phyloP scores from a whole-genome alignment of 306 rosid species.

The Sicyos edulis region DNA sequence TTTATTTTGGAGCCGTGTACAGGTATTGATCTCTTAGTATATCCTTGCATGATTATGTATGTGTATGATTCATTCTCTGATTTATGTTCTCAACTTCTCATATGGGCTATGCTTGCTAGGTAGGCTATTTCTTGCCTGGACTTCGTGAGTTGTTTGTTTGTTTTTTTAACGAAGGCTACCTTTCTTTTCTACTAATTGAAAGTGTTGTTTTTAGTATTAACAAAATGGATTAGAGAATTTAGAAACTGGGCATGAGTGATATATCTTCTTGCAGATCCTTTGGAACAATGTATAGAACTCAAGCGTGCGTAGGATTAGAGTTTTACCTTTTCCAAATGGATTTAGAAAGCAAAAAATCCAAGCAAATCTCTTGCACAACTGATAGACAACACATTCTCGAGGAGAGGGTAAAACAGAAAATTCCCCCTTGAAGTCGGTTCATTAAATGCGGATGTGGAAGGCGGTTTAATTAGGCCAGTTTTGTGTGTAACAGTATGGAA shows the following conservation, averaged over 20 bases:
- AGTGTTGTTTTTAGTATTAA: neutral
- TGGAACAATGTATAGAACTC: neutral
- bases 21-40: constrained; percentile 45
- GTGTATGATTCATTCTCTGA: neutral
- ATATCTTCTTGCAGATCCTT: no score
- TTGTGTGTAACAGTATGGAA: no score
- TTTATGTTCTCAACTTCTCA: neutral
- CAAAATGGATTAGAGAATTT: neutral
- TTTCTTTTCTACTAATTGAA: neutral
- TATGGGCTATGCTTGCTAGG: constrained; percentile 4
- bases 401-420: no score
- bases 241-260: neutral
- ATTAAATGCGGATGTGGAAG: no score
- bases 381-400: no score
- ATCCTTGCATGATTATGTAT: neutral
- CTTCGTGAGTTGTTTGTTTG: neutral
- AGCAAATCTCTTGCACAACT: no score
- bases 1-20: constrained; percentile 93
- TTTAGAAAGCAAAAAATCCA: neutral
- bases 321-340: neutral
- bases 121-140: neutral
- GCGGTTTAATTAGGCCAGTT: no score
- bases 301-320: neutral
- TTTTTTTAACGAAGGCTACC: neutral
- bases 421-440: no score